phyloP scores from a whole-genome alignment of 768 basidiomycete species.

The Phlegmacium glaucopus region DNA sequence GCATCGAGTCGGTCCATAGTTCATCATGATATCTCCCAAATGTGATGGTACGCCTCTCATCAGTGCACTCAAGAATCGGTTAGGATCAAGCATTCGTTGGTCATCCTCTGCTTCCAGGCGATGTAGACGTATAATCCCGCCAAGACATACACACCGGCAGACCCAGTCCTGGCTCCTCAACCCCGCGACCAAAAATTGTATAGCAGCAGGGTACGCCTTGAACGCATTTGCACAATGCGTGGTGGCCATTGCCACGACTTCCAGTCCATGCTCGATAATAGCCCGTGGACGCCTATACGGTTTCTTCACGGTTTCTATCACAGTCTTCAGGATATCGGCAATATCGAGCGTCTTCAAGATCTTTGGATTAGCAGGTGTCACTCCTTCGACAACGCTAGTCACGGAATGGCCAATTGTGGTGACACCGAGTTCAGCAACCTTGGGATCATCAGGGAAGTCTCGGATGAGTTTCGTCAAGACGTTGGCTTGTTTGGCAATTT shows the following conservation, averaged over 20 bases:
- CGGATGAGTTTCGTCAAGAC: slow-evolving; percentile 43
- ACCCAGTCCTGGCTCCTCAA: slow-evolving; percentile 54
- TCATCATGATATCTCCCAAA: slow-evolving; percentile 41
- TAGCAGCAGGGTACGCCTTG: slow-evolving; percentile 38
- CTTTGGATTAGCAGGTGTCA: slow-evolving; percentile 33
- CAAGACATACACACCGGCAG: slow-evolving; percentile 47
- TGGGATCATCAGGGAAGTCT: slow-evolving; percentile 47
- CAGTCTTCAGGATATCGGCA: slow-evolving; percentile 37
- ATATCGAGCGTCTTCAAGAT: slow-evolving; percentile 41
- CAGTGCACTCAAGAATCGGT: slow-evolving; percentile 39
- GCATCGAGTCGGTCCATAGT: slow-evolving; percentile 45
- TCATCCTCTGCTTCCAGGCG: slow-evolving; percentile 40
- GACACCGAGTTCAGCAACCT: slow-evolving; percentile 47
- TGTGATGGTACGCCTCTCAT: slow-evolving; percentile 41
- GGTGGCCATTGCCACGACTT: slow-evolving; percentile 41
- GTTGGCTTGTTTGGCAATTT: slow-evolving; percentile 46
- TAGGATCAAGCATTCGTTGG: slow-evolving; percentile 44
- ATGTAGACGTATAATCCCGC: slow-evolving; percentile 52
- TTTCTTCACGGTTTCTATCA: slow-evolving; percentile 40
- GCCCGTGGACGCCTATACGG: slow-evolving; percentile 27
- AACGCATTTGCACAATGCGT: slow-evolving; percentile 43
- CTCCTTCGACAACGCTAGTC: slow-evolving; percentile 38
- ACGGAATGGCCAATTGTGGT: slow-evolving; percentile 52
- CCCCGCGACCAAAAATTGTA: slow-evolving; percentile 52
- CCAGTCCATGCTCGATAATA: slow-evolving; percentile 50